Evolutionary conservation across 1,284 basidiomycete genomes (phyloP).

Genomic region (Boletellus sp.): DNA sequence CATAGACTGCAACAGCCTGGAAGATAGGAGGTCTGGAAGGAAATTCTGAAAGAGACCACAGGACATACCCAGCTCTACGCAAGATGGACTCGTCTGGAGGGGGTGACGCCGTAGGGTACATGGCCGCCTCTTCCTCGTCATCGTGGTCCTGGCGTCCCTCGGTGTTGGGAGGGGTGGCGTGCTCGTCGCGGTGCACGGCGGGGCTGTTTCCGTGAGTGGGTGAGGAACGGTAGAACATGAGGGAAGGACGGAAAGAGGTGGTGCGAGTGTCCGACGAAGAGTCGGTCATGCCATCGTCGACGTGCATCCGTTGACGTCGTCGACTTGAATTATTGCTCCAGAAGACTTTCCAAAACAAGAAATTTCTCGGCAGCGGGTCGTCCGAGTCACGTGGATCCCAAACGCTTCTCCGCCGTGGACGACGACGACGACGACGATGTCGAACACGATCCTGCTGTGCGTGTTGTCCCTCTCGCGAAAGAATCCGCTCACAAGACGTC

Average conservation of each 20-base stretch:
- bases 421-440: constrained; percentile 45
- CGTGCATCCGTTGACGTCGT: not conserved
- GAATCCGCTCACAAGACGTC: constrained; percentile 2
- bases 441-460: constrained; percentile 73
- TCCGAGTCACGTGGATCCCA: constrained; percentile 18
- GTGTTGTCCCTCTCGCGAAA: constrained; percentile 26
- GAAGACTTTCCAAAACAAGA: constrained; percentile 6
- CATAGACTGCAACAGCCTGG: constrained; percentile 33
- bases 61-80: constrained; percentile 49
- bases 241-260: not conserved
- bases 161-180: not conserved
- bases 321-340: not conserved
- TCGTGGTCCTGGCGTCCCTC: constrained; percentile 16
- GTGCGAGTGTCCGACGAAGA: not conserved
- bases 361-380: constrained; percentile 1
- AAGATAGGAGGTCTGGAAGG: constrained; percentile 1
- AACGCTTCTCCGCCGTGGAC: constrained; percentile 14
- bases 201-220: not conserved
- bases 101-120: constrained; percentile 19
- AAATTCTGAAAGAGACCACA: constrained; percentile 6
- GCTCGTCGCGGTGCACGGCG: constrained; percentile 4
- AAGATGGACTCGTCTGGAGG: constrained; percentile 40
- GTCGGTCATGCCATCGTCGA: constrained; percentile 7
- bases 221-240: constrained; percentile 13
- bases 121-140: constrained; percentile 5